Percentiles rank a stretch among this genome's conserved stretches.
Evolutionary conservation across 495 filamentous ascomycete genomes (phyloP).

Genomic region (Collariella sp.): DNA sequence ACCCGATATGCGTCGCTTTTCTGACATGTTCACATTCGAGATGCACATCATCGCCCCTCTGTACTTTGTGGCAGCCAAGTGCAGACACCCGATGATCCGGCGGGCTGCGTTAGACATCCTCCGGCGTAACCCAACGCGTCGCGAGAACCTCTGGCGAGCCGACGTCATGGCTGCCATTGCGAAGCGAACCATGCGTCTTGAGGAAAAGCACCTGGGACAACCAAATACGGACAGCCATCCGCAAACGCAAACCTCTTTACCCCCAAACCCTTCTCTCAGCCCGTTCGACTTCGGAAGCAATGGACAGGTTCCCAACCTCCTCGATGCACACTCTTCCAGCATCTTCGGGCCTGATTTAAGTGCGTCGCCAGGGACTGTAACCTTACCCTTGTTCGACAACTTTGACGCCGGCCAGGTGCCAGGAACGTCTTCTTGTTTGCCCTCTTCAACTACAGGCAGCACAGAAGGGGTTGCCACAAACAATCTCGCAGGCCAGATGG

Average conservation of each 20-base stretch:
- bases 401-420: background rate
- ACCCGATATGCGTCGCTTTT: constrained; percentile 17
- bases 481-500: constrained; percentile 14
- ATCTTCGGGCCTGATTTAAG: background rate
- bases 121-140: constrained; percentile 24
- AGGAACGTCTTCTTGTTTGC: background rate
- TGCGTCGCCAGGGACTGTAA: background rate
- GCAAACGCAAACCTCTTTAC: constrained; percentile 10
- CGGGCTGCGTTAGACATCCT: constrained; percentile 35
- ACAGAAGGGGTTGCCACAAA: constrained; percentile 1
- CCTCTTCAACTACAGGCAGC: background rate
- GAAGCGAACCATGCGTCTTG: constrained; percentile 24
- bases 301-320: constrained; percentile 10
- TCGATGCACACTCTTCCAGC: constrained; percentile 5
- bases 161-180: constrained; percentile 30
- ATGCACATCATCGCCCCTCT: constrained; percentile 43
- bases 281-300: constrained; percentile 2
- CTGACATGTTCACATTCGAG: constrained; percentile 41
- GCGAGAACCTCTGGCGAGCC: constrained; percentile 36
- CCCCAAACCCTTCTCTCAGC: constrained; percentile 4
- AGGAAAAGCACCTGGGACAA: constrained; percentile 24
- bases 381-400: background rate
- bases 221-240: background rate
- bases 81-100: constrained; percentile 38
- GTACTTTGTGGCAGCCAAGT: constrained; percentile 44